These are phyloP conservation scores for Immersiella caudata DNA, from an alignment of 495 filamentous ascomycete genomes.

Conservation along the genomic window DNA sequence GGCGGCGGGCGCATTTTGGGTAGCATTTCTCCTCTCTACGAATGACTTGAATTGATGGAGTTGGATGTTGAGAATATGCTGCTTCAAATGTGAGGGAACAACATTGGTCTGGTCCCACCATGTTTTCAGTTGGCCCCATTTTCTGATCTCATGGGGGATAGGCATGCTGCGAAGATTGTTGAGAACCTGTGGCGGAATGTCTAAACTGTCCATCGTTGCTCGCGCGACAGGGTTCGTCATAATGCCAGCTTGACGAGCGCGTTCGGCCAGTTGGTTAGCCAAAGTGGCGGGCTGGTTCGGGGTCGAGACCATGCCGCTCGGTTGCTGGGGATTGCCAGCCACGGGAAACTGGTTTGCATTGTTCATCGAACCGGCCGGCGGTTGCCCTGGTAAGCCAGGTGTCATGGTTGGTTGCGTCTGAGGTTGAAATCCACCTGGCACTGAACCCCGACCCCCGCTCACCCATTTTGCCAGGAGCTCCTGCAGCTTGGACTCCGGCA, in stretches of 20 bases:
- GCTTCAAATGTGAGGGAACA: slow-evolving; percentile 38
- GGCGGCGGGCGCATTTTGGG: background rate
- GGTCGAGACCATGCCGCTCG: slow-evolving; percentile 19
- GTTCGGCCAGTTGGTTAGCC: slow-evolving; percentile 22
- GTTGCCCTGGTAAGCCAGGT: slow-evolving; percentile 24
- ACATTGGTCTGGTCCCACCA: slow-evolving; percentile 53
- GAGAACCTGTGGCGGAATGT: slow-evolving; percentile 36
- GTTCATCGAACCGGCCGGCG: slow-evolving; percentile 23
- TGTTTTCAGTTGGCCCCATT: slow-evolving; percentile 73
- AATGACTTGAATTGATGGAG: slow-evolving; percentile 54
- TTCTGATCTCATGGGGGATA: slow-evolving; percentile 63
- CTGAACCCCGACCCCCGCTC: slow-evolving; percentile 26
- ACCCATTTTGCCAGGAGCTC: slow-evolving; percentile 48
- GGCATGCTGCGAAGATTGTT: slow-evolving; percentile 21
- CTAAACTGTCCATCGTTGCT: slow-evolving; percentile 43
- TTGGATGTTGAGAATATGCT: slow-evolving; percentile 56
- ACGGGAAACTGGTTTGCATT: slow-evolving; percentile 28
- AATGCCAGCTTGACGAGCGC: slow-evolving; percentile 35
- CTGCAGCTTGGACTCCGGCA: slow-evolving; percentile 46
- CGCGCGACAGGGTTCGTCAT: slow-evolving; percentile 30
- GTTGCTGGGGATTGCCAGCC: slow-evolving; percentile 25
- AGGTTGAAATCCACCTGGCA: slow-evolving; percentile 21
- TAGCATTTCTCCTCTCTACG: slow-evolving; percentile 17
- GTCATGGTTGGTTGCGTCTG: slow-evolving; percentile 26
- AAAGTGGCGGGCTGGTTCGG: background rate